These are phyloP conservation scores for Parastagonospora avenae DNA, from an alignment of 2,329 filamentous ascomycete genomes.

Conservation along the genomic window DNA sequence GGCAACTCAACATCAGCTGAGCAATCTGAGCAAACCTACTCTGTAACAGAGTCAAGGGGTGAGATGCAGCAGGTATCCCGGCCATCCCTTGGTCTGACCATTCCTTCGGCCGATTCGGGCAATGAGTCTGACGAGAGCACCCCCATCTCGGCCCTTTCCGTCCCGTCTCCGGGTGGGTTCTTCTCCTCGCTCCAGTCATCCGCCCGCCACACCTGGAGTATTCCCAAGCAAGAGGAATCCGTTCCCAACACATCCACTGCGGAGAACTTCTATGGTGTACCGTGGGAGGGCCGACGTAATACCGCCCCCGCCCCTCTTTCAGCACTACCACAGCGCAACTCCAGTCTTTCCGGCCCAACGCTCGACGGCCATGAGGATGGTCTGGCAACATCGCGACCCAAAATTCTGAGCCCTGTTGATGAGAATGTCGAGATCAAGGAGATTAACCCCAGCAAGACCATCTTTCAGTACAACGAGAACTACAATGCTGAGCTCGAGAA, in stretches of 20 bases:
- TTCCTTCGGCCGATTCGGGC: slow-evolving; percentile 25
- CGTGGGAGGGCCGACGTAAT: slow-evolving; percentile 62
- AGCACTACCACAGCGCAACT: slow-evolving; percentile 22
- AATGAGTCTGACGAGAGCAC: slow-evolving; percentile 54
- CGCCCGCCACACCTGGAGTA: slow-evolving; percentile 81
- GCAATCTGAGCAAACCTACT: slow-evolving; percentile 31
- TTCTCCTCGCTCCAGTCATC: slow-evolving; percentile 82
- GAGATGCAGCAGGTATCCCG: slow-evolving; percentile 65
- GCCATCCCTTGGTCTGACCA: slow-evolving; percentile 53
- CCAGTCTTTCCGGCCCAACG: slow-evolving; percentile 40
- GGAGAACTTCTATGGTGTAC: slow-evolving; percentile 85
- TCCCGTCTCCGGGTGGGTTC: slow-evolving; percentile 90
- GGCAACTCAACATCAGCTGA: slow-evolving; percentile 42
- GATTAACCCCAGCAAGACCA: slow-evolving; percentile 67
- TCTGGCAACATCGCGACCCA: slow-evolving; percentile 37
- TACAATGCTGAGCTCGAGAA: slow-evolving; percentile 77
- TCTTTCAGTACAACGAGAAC: slow-evolving; percentile 73
- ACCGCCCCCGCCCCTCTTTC: slow-evolving; percentile 24
- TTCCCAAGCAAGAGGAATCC: slow-evolving; percentile 47
- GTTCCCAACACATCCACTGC: slow-evolving; percentile 88
- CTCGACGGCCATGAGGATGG: slow-evolving; percentile 41
- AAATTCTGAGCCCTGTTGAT: slow-evolving; percentile 35
- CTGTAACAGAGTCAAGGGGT: slow-evolving; percentile 54
- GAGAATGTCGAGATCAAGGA: slow-evolving; percentile 57
- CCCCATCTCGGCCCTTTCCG: slow-evolving; percentile 79